Evolutionary conservation across 805 yeast species (phyloP).

Genomic region (Candida corydali): DNA sequence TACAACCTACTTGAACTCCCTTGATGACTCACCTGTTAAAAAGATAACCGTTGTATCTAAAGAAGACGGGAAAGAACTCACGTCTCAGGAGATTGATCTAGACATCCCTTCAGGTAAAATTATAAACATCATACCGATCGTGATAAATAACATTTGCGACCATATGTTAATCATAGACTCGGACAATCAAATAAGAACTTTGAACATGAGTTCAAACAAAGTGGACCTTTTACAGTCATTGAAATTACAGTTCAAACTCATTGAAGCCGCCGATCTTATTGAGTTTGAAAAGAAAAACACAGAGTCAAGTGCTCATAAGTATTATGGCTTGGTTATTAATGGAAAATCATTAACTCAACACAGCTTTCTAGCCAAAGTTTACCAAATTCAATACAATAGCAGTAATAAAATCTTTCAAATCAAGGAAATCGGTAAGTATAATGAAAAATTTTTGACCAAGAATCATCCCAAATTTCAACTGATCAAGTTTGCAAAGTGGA

Average conservation of each 20-base stretch:
- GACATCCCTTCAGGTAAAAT: conserved; percentile 1
- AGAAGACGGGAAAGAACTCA: background rate
- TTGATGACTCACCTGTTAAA: background rate
- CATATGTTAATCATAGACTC: conserved; percentile 6
- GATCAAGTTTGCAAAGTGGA: conserved; percentile 8
- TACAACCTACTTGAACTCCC: conserved; percentile 11
- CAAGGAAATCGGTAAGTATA: conserved; percentile 16
- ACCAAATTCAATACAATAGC: conserved; percentile 11
- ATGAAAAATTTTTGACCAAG: conserved; percentile 9
- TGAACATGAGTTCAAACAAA: conserved; percentile 1
- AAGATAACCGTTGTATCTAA: conserved; percentile 4
- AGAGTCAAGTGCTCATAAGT: conserved; percentile 1
- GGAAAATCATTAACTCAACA: conserved; percentile 6
- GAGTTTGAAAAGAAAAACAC: conserved; percentile 13
- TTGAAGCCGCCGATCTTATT: conserved; percentile 11
- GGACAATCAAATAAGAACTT: conserved; percentile 1
- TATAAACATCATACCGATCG: conserved; percentile 10
- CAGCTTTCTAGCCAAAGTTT: conserved; percentile 12
- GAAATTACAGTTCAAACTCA: conserved; percentile 1
- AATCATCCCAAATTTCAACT: background rate
- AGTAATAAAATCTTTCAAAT: conserved; percentile 8
- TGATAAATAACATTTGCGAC: too few species aligned
- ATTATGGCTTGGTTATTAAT: conserved; percentile 16
- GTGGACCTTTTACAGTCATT: background rate
- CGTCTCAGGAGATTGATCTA: conserved; percentile 2